phyloP scores from a whole-genome alignment of 495 filamentous ascomycete genomes.

The Geoglossum glabrum region DNA sequence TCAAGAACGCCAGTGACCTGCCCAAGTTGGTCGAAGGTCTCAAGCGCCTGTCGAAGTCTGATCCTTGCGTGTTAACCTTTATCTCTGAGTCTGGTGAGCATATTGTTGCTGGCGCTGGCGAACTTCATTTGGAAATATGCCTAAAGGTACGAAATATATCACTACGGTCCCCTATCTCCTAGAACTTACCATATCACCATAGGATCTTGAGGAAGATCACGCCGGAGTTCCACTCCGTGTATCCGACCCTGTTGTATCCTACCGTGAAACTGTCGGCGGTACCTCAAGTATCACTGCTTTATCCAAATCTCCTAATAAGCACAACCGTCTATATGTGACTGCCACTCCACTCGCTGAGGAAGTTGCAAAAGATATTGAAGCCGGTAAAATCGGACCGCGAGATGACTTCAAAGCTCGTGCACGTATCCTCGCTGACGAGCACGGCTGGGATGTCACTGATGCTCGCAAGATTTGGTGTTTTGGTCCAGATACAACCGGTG shows the following conservation, averaged over 20 bases:
- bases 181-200: neutral
- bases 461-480: conserved; percentile 99
- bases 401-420: conserved; percentile 99
- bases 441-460: conserved; percentile 99
- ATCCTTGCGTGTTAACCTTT: conserved; percentile 84
- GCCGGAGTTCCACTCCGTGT: conserved; percentile 91
- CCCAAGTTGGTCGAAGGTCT: conserved; percentile 99
- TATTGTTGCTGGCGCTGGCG: conserved; percentile 96
- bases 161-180: neutral
- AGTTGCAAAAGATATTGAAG: conserved; percentile 73
- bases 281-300: conserved; percentile 84
- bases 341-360: conserved; percentile 83
- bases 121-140: conserved; percentile 98
- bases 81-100: conserved; percentile 91
- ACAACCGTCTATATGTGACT: conserved; percentile 96
- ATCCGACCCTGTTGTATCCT: conserved; percentile 91
- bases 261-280: conserved; percentile 81
- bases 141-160: conserved; percentile 33
- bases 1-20: conserved; percentile 99
- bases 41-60: conserved; percentile 99
- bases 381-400: conserved; percentile 78
- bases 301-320: conserved; percentile 99
- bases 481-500: conserved; percentile 90
- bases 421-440: conserved; percentile 88
- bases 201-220: conserved; percentile 98